phyloP scores from a whole-genome alignment of 2,329 filamentous ascomycete genomes.

The Talaromyces albobiverticillius region DNA sequence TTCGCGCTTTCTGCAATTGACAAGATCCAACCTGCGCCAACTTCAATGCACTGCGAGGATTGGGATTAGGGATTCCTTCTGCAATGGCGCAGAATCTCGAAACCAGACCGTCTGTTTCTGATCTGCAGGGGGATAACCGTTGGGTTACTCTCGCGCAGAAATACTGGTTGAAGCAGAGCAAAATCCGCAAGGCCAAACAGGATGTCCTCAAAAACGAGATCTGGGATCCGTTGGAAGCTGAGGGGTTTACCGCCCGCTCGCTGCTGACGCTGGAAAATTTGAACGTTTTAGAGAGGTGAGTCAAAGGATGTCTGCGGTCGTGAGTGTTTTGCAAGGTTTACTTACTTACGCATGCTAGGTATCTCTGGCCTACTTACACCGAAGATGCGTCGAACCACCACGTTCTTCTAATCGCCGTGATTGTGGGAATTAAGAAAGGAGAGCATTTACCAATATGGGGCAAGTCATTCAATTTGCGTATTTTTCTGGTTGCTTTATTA shows the following conservation, averaged over 20 bases:
- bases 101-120: slow-evolving; percentile 40
- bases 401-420: slow-evolving; percentile 78
- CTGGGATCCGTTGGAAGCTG: slow-evolving; percentile 83
- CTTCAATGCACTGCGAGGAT: slow-evolving; percentile 22
- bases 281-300: slow-evolving; percentile 79
- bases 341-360: slow-evolving; percentile 51
- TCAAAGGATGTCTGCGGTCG: not conserved
- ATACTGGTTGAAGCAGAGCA: slow-evolving; percentile 75
- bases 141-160: slow-evolving; percentile 72
- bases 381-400: slow-evolving; percentile 90
- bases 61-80: slow-evolving; percentile 41
- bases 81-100: slow-evolving; percentile 59
- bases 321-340: slow-evolving; percentile 19
- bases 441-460: slow-evolving; percentile 87
- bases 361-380: slow-evolving; percentile 90
- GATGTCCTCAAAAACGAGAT: slow-evolving; percentile 82
- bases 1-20: slow-evolving; percentile 11
- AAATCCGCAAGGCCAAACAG: slow-evolving; percentile 71
- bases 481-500: slow-evolving; percentile 11
- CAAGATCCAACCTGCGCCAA: slow-evolving; percentile 6
- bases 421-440: slow-evolving; percentile 82
- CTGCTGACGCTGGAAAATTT: slow-evolving; percentile 83
- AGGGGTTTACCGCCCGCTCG: slow-evolving; percentile 72
- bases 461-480: slow-evolving; percentile 38
- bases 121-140: slow-evolving; percentile 41